Base-by-base conservation (phyloP, 2,329 filamentous ascomycete species). In the Rutstroemia sp. region DNA sequence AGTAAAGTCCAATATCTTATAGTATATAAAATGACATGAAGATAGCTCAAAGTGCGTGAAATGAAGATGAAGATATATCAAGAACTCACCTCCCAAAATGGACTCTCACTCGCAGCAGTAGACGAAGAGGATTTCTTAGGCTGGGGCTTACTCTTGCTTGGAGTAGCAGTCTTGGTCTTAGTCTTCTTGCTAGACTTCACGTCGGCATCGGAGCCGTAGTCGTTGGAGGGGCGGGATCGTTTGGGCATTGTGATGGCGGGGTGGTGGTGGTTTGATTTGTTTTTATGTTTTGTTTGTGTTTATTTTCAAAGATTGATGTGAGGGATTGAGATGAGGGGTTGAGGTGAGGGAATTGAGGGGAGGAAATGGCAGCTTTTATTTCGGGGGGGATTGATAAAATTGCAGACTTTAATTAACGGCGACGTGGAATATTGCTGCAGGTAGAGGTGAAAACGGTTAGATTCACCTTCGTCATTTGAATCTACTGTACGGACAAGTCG, bases 51-150 rank as follows among this genome's bases (percentile, higher is more conserved):
- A 23, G 23, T 23, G 37, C 45, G 16, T 14, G 38, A 41, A 5
- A 41, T 14, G 12, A 17, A 46, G 30, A 23, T 27, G 25, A 7
- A 27, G 25, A 27, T 27, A 27, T 6, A 27, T 27, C 25, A 27
- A 21, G 3, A 25, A 65, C 71, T 48, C 57, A 80, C 80, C 73
- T 83, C 79, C 80, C 80, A 84, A 63, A 75, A 83, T 0, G 75
- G 70, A 46, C 80, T 79, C 7, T 76, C 78, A 1, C 78, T 74
- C 4, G 72, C 70, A 59, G 75, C 73, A 60, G 58, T 65, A 67
- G 56, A 54, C 19, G 57, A 60, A 16, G 58, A 37, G 12, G 54
- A 45, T 66, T 76, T 76, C 47, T 65, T 69, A 64, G 78, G 80
- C 71, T 82, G 82, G 57, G 72, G 62, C 23, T 45, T 45, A n/a